A percentile compares a stretch with the other conserved stretches of the same genome.
These are phyloP conservation scores for Friedmanniomyces endolithicus DNA, from an alignment of 495 filamentous ascomycete species.

Conservation along the genomic window DNA sequence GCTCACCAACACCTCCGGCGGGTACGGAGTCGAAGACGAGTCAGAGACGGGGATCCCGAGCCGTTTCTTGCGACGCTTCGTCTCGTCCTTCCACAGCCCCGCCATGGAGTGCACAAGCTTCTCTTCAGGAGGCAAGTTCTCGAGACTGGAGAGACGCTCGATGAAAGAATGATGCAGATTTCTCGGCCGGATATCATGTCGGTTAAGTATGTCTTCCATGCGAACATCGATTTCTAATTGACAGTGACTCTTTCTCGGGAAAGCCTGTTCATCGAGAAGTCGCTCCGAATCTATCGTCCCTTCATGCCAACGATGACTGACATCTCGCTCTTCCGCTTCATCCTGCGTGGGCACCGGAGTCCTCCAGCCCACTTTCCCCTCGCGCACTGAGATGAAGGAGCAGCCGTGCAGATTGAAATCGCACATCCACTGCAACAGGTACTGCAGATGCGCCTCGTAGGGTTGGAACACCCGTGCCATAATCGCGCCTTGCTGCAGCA, in stretches of 20 bases:
- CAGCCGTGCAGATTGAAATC: slow-evolving; percentile 96
- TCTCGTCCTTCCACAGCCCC: slow-evolving; percentile 86
- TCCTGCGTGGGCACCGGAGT: slow-evolving; percentile 59
- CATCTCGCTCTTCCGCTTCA: slow-evolving; percentile 40
- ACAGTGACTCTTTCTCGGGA: slow-evolving; percentile 76
- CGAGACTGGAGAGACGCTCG: slow-evolving; percentile 43
- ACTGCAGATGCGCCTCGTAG: slow-evolving; percentile 86
- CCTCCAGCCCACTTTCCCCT: slow-evolving; percentile 56
- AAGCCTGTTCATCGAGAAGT: slow-evolving; percentile 45
- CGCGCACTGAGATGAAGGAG: slow-evolving; percentile 71
- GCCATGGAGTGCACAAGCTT: slow-evolving; percentile 90
- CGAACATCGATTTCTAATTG: slow-evolving; percentile 78
- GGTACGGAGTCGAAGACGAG: slow-evolving; percentile 60
- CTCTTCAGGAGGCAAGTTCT: slow-evolving; percentile 50
- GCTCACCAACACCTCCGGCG: slow-evolving; percentile 63
- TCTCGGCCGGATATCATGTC: slow-evolving; percentile 57
- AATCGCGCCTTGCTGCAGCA: slow-evolving; percentile 74
- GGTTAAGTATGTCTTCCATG: slow-evolving; percentile 79
- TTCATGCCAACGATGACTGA: slow-evolving; percentile 67
- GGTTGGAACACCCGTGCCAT: slow-evolving; percentile 76
- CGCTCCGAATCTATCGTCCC: slow-evolving; percentile 44
- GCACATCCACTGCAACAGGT: slow-evolving; percentile 89
- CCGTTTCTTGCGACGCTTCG: slow-evolving; percentile 56
- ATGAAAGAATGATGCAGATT: slow-evolving; percentile 77
- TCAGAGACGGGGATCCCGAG: slow-evolving; percentile 46